Evolutionary conservation across 805 yeast species (phyloP).

Genomic region (Nakazawaea siamensis): DNA sequence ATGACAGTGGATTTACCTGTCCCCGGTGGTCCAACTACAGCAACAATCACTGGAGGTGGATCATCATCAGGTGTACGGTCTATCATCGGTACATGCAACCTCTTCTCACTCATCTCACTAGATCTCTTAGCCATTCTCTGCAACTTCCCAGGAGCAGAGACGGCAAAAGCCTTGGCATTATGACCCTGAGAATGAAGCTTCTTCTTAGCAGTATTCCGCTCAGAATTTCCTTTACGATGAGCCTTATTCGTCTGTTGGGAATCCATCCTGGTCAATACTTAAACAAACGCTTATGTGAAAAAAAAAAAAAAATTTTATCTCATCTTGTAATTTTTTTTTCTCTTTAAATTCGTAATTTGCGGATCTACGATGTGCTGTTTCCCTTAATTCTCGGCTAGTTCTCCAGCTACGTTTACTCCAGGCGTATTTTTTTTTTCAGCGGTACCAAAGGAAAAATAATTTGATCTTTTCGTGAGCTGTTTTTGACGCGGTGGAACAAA

Average conservation of each 20-base stretch:
- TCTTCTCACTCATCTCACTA: constrained; percentile 74
- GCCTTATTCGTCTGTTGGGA: constrained; percentile 64
- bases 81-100: constrained; percentile 94
- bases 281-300: neutral
- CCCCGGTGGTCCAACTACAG: constrained; percentile 98
- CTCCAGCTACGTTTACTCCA: too few relatives aligned
- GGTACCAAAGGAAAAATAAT: too few relatives aligned
- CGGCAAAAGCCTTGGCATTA: constrained; percentile 80
- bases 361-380: too few relatives aligned
- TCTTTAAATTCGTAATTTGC: too few relatives aligned
- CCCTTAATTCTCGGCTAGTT: too few relatives aligned
- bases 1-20: constrained; percentile 95
- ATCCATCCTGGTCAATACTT: constrained; percentile 14
- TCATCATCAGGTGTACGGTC: constrained; percentile 96
- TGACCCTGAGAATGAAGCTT: constrained; percentile 82
- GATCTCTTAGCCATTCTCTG: constrained; percentile 78
- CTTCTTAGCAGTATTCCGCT: constrained; percentile 62
- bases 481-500: too few relatives aligned
- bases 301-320: neutral
- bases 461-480: too few relatives aligned
- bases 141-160: constrained; percentile 77
- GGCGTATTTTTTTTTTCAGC: too few relatives aligned
- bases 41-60: constrained; percentile 94
- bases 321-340: neutral
- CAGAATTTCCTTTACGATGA: constrained; percentile 53